Conservation (phyloP, 2,329 filamentous ascomycete genomes). For the Fusarium torulosum region DNA sequence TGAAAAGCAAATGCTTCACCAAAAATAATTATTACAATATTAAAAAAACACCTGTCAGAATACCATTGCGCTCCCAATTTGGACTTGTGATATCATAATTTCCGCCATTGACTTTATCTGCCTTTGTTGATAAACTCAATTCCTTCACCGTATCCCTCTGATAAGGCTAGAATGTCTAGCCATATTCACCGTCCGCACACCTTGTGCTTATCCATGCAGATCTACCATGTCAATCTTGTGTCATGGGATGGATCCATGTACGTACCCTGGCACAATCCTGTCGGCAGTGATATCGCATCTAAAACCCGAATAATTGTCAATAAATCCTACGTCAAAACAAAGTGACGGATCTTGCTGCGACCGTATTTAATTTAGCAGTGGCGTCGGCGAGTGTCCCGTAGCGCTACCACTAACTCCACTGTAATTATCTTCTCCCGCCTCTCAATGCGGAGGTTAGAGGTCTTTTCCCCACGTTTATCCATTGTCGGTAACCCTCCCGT, state of each 20-base stretch:
- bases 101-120: too few relatives aligned
- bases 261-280: background rate
- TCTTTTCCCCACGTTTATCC: background rate
- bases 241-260: background rate
- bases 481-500: constrained; percentile 32
- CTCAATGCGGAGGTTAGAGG: constrained; percentile 2
- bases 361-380: background rate
- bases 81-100: background rate
- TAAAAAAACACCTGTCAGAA: background rate
- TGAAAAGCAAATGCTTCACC: background rate
- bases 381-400: constrained; percentile 24
- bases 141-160: constrained; percentile 1
- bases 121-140: background rate
- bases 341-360: background rate
- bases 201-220: constrained; percentile 2
- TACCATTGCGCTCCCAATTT: background rate
- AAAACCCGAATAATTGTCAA: background rate
- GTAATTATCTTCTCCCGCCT: background rate
- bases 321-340: background rate
- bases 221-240: background rate
- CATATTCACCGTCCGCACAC: background rate
- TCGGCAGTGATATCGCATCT: background rate
- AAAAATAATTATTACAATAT: background rate
- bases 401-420: background rate
- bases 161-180: background rate